Evolutionary conservation across 495 filamentous ascomycete species (phyloP), one percentile per base, ranked within the genome.

Genomic region (Penicillium manginii): DNA sequence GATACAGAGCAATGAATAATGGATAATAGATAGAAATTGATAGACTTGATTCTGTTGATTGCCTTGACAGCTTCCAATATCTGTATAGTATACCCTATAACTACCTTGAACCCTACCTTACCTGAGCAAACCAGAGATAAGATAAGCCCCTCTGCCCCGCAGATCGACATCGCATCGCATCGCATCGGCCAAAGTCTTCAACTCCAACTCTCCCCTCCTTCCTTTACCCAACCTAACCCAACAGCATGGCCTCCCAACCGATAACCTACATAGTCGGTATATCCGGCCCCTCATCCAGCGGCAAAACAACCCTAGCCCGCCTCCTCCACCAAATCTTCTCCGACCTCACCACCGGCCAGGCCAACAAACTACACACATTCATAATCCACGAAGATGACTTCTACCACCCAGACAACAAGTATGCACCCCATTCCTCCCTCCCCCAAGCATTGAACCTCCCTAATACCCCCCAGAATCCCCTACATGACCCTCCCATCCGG

Each of bases 371-470:
- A 15, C 64, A 63, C 7, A 84, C 86, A 2, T 92, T 91, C 62
- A 88, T 96, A 59, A 80, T 97, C 40, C 92, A 97, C 69, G 85
- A 94, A 70, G 93, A 98, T 74, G 93, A 98, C 71, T 98, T 97
- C 70, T 98, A 92, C 71, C 83, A 82, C 37, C 68, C 90, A 2
- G 92, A 97, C 66, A 69, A 81, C n/a, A 76, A 88, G 84, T 88
- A 62, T 64, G 77, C 65, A 33, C 22, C 8, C 31, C 22, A 18
- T 9, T 9, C 15, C 29, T 11, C 26, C 26, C 18, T 14, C 19
- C 15, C 32, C 32, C 8, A 18, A 1, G 12, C 21, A 6, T 18
- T 47, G 17, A 55, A 29, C 22, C 31, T 14, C 35, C 37, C 76
- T 75, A 54, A 83, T 52, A 26, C 21, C 29, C 37, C 17, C 35